These are phyloP conservation scores for Corymbia citriodora DNA, from an alignment of 441 rosid species.

Conservation along the genomic window DNA sequence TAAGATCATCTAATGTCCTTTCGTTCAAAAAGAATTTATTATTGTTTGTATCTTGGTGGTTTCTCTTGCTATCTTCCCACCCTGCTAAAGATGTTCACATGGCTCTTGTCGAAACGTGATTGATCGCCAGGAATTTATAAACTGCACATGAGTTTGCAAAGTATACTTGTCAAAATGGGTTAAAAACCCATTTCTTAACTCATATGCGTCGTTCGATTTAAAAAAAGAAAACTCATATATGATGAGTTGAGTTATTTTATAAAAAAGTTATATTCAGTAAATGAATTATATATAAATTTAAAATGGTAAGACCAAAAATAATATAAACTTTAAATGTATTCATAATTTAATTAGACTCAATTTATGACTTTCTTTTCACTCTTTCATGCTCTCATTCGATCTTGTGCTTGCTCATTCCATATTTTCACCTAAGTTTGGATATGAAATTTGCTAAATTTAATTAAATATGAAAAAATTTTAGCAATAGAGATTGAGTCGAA, in stretches of 20 bases:
- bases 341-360: no score
- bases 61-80: neutral
- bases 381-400: no score
- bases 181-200: no score
- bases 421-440: neutral
- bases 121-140: neutral
- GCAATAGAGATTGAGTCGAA: no score
- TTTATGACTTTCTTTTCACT: neutral
- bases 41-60: neutral
- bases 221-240: no score
- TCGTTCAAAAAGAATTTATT: no score
- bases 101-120: neutral
- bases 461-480: no score
- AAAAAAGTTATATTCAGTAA: neutral
- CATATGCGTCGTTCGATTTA: no score
- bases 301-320: neutral
- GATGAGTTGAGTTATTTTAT: neutral
- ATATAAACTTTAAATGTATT: no score
- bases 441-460: no score
- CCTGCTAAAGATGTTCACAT: neutral
- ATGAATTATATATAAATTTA: no score
- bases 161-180: neutral
- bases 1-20: neutral
- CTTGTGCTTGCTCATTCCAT: rapidly evolving
- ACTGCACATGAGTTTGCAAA: neutral